These are phyloP conservation scores for Epichloe gansuensis DNA, from an alignment of 2,329 filamentous ascomycete species.

Conservation along the genomic window DNA sequence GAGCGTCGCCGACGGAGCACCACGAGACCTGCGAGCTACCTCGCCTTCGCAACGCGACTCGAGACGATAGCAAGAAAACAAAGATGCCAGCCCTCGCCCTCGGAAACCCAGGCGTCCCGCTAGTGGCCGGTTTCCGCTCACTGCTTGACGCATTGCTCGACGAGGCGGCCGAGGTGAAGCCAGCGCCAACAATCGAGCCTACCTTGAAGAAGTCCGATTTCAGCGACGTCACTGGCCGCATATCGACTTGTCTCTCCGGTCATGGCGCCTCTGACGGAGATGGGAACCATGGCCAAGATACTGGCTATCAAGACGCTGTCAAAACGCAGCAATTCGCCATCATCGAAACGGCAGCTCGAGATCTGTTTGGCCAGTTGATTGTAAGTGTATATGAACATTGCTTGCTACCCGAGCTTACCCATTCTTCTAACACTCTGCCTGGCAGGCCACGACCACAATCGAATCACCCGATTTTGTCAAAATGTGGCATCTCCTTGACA, in stretches of 20 bases:
- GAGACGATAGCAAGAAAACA: background rate
- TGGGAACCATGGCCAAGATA: constrained; percentile 13
- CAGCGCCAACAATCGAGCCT: constrained; percentile 53
- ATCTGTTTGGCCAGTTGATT: constrained; percentile 66
- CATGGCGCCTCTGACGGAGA: constrained; percentile 15
- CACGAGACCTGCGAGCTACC: background rate
- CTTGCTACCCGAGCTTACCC: background rate
- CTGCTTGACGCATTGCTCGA: constrained; percentile 45
- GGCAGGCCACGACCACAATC: constrained; percentile 60
- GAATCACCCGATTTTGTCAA: constrained; percentile 65
- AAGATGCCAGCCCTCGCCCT: constrained; percentile 38
- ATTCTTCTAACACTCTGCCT: constrained; percentile 7
- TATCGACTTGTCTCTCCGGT: constrained; percentile 24
- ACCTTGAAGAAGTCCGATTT: constrained; percentile 60
- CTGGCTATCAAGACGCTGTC: constrained; percentile 25
- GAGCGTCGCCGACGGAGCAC: background rate
- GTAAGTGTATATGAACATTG: constrained; percentile 35
- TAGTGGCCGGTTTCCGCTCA: constrained; percentile 38
- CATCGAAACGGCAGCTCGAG: constrained; percentile 72
- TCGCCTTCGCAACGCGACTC: background rate
- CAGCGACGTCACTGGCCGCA: constrained; percentile 31
- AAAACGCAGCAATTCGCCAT: constrained; percentile 48
- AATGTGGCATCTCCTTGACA: constrained; percentile 88
- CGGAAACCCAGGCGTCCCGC: constrained; percentile 35
- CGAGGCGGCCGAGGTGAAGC: constrained; percentile 47